Evolutionary conservation across 805 yeast species (phyloP), one percentile per base, ranked within the genome.

Genomic region (Ogataea allantospora): DNA sequence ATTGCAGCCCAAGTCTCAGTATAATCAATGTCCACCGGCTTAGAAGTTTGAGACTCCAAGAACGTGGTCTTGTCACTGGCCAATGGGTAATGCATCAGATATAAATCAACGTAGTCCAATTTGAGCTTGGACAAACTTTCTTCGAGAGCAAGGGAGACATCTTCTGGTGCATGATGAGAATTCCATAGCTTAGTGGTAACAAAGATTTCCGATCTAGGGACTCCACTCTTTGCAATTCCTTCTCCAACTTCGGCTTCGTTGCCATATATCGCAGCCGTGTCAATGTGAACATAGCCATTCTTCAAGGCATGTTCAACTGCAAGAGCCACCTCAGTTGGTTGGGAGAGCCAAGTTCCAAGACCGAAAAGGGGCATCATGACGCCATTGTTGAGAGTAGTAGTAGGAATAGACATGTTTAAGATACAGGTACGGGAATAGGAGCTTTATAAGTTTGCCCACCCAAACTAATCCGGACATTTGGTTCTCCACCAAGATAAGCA

Each of bases 261-360:
- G 7, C 69, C 65, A 62, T 84, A 85, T 33, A 71, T 69, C 26
- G 78, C 76, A 21, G 95, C 93, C 15, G 87, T 77, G 60, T 85
- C 95, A 47, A 86, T 80, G 59, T 85, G 95, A 48, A 77, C 72
- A 65, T 83, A 83, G 20, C 91, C 91, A 33, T 69, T 68, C 47
- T 80, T 62, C 42, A 81, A 56, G 7, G 95, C 95, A 22, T 68
- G 54, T 32, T 65, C 58, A 30, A 80, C 86, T 24, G 91, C 74
- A 18, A 67, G 62, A 52, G 67, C 65, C 24, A 77, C 86, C 21
- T 71, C 74, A 23, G 71, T 71, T 56, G 39, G 82, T 19, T 40
- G 28, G 19, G 48, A 23, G 66, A 70, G 27, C 73, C 46, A 42
- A 5, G 46, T 42, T 30, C 46, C 46, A 9, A 42, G 39, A 20